phyloP scores from a whole-genome alignment of 305 asterid species.

The Solanum aculeatissimum region DNA sequence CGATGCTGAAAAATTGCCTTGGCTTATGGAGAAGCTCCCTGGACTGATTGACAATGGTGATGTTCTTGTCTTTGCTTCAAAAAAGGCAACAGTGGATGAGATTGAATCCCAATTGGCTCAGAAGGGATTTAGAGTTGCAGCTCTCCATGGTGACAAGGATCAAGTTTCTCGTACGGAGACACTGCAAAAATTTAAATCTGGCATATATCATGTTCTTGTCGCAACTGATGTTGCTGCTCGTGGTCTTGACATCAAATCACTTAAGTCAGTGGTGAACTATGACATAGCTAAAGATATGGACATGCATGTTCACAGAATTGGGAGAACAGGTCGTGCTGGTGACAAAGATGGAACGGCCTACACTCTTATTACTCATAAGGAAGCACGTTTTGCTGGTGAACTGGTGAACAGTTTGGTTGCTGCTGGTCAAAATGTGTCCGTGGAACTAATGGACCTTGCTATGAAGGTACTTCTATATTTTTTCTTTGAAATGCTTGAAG shows the following conservation, averaged over 20 bases:
- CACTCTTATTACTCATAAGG: conserved; percentile 88
- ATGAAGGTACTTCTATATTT: conserved; percentile 59
- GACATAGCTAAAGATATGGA: conserved; percentile 98
- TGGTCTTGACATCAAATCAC: conserved; percentile 97
- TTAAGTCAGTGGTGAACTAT: conserved; percentile 87
- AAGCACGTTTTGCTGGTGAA: conserved; percentile 95
- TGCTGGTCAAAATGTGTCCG: conserved; percentile 85
- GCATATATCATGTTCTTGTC: conserved; percentile 79
- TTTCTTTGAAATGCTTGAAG: neutral
- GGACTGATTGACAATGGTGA: conserved; percentile 83
- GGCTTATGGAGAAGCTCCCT: conserved; percentile 94
- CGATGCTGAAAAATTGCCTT: conserved; percentile 69
- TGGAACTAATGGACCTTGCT: conserved; percentile 95
- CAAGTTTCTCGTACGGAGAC: conserved; percentile 94
- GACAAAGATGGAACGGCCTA: conserved; percentile 97
- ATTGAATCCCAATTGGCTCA: conserved; percentile 61
- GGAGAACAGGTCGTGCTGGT: conserved; percentile 99
- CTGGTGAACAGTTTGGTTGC: conserved; percentile 82
- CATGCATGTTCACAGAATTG: conserved; percentile 98
- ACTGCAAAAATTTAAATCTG: conserved; percentile 85
- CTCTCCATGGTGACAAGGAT: conserved; percentile 98
- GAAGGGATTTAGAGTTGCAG: conserved; percentile 74
- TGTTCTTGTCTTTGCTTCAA: conserved; percentile 89
- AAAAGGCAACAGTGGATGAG: conserved; percentile 85
- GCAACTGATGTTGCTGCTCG: conserved; percentile 99